phyloP scores from a whole-genome alignment of 139 green algal genomes.

The Closterium sp. region DNA sequence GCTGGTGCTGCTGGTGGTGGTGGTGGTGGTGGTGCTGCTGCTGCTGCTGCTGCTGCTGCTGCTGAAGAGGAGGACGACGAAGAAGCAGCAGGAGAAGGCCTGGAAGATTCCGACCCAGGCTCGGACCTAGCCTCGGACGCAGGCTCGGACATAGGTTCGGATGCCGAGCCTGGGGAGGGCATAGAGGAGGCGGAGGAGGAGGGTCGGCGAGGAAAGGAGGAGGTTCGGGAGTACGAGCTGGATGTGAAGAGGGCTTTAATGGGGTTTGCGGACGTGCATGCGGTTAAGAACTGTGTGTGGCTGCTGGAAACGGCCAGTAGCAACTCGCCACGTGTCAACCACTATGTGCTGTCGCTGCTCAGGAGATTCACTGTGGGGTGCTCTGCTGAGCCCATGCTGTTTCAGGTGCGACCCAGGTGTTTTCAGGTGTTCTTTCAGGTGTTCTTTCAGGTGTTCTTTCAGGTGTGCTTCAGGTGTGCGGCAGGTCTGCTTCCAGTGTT shows the following conservation, averaged over 20 bases:
- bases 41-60: not conserved
- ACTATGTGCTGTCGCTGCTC: not conserved
- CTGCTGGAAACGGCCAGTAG: not conserved
- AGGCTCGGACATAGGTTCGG: not conserved
- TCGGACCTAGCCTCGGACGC: not conserved
- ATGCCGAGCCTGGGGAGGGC: not conserved
- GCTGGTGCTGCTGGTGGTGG: not conserved
- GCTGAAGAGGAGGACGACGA: not conserved
- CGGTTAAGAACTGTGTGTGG: not conserved
- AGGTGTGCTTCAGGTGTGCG: no score
- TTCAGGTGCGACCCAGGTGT: not conserved
- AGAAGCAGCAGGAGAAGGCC: not conserved
- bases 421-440: not conserved
- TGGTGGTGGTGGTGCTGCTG: not conserved
- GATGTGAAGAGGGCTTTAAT: not conserved
- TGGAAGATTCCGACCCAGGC: not conserved
- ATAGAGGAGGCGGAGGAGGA: not conserved
- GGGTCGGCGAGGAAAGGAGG: not conserved
- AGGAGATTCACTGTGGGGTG: not conserved
- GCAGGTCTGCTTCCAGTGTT: not conserved
- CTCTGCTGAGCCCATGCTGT: not conserved
- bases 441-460: no score
- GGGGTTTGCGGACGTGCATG: not conserved
- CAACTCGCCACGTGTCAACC: not conserved
- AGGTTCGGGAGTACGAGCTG: not conserved